phyloP scores from a whole-genome alignment of 768 basidiomycete species.

The Kondoa malvinella region DNA sequence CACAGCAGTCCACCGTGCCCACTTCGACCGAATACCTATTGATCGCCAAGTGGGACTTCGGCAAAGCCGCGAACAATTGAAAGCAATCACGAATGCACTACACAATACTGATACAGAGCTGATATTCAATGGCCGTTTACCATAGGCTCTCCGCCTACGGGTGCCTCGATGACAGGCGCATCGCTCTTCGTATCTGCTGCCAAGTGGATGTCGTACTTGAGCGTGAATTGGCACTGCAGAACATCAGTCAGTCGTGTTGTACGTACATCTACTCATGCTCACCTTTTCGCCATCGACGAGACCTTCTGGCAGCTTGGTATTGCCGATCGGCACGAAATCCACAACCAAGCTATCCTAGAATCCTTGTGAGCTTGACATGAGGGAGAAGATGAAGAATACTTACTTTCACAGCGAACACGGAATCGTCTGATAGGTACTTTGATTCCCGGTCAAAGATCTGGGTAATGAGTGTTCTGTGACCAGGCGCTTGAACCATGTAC shows the following conservation, averaged over 20 bases:
- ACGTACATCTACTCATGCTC: not conserved
- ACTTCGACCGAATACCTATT: no score
- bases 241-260: not conserved
- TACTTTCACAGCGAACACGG: constrained; percentile 27
- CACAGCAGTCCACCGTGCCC: no score
- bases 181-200: not conserved
- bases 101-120: constrained; percentile 2
- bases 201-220: not conserved
- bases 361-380: no score
- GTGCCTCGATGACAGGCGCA: not conserved
- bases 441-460: constrained; percentile 25
- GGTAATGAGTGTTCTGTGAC: constrained; percentile 25
- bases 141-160: not conserved
- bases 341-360: constrained; percentile 20
- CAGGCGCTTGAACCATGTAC: constrained; percentile 21
- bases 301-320: constrained; percentile 12
- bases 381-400: no score
- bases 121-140: not conserved
- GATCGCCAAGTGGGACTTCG: no score
- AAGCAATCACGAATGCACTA: not conserved
- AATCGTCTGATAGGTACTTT: constrained; percentile 26
- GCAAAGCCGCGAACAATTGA: no score
- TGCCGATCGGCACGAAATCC: constrained; percentile 18
- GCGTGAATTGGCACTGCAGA: not conserved
- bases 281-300: constrained; percentile 17